Conservation (phyloP, 352 stramenopile genomes). For the Blastocystis sp. region DNA sequence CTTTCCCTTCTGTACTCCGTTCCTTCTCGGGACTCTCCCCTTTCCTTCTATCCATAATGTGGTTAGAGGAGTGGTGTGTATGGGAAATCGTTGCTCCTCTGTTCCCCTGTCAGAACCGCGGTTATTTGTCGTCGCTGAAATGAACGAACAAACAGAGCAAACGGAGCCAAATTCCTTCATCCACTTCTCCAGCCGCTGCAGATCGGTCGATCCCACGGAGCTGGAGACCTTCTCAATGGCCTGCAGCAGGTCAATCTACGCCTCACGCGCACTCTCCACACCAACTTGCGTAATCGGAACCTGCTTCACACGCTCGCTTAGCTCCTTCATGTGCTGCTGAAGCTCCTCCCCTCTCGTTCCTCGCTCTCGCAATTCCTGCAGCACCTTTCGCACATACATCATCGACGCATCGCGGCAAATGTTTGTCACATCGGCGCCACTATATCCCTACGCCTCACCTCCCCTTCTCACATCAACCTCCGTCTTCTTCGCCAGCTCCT, state of each 20-base stretch:
- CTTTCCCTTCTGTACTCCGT: too few relatives aligned
- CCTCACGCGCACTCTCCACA: neutral
- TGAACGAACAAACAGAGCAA: neutral
- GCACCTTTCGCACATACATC: conserved; percentile 75
- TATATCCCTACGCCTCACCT: conserved; percentile 76
- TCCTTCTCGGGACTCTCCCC: too few relatives aligned
- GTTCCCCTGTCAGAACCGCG: neutral
- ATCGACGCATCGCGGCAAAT: conserved; percentile 79
- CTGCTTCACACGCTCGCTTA: conserved; percentile 23
- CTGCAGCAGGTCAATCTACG: conserved; percentile 8
- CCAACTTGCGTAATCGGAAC: conserved; percentile 67
- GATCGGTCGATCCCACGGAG: conserved; percentile 37
- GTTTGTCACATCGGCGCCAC: conserved; percentile 81
- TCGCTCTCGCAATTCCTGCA: conserved; percentile 70
- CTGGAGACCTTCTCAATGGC: conserved; percentile 47
- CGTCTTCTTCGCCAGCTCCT: conserved; percentile 78
- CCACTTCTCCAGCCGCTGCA: conserved; percentile 15
- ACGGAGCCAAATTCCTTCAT: conserved; percentile 59
- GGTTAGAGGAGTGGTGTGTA: too few relatives aligned
- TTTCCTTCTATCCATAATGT: too few relatives aligned
- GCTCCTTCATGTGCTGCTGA: conserved; percentile 56
- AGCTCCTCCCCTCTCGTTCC: conserved; percentile 45
- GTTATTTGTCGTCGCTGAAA: neutral
- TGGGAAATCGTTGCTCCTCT: neutral
- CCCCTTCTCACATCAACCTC: conserved; percentile 71